Percentiles rank a stretch among this genome's conserved stretches.
Evolutionary conservation across 2,329 filamentous ascomycete species (phyloP).

Genomic region (Beauveria asiatica): DNA sequence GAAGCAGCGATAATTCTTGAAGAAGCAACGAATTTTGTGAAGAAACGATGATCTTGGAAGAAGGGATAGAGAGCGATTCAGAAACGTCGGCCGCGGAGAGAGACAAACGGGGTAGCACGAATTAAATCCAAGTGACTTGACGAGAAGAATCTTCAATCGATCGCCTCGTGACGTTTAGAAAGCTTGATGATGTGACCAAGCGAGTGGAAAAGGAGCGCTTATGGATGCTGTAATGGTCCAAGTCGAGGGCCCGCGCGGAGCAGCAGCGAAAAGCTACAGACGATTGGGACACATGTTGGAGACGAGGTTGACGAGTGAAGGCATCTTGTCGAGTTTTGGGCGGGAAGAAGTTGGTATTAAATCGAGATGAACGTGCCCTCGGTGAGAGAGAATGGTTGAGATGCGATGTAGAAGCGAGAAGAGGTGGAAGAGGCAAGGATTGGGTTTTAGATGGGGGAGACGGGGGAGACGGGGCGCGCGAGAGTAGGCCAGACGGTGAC

Average conservation of each 20-base stretch:
- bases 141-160: no score
- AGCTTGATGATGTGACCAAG: not conserved
- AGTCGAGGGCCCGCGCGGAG: conserved; percentile 10
- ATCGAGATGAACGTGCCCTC: not conserved
- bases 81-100: not conserved
- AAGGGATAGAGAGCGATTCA: not conserved
- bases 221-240: conserved; percentile 2
- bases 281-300: conserved; percentile 14
- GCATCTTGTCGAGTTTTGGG: conserved; percentile 16
- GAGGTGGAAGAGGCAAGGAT: not conserved
- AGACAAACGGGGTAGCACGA: not conserved
- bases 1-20: no score
- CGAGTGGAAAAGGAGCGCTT: not conserved
- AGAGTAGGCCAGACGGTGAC: not conserved
- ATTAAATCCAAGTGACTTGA: not conserved
- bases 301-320: conserved; percentile 15
- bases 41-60: no score
- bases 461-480: not conserved
- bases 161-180: not conserved
- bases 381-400: conserved; percentile 10
- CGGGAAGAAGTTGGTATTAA: not conserved
- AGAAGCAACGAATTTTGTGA: no score
- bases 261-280: conserved; percentile 13
- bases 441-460: conserved; percentile 1
- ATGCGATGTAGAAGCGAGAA: conserved; percentile 6